Evolutionary conservation across 129 eudicot species (phyloP), one percentile per base, ranked within the genome.

Genomic region (Centrapalus pauciflorus): DNA sequence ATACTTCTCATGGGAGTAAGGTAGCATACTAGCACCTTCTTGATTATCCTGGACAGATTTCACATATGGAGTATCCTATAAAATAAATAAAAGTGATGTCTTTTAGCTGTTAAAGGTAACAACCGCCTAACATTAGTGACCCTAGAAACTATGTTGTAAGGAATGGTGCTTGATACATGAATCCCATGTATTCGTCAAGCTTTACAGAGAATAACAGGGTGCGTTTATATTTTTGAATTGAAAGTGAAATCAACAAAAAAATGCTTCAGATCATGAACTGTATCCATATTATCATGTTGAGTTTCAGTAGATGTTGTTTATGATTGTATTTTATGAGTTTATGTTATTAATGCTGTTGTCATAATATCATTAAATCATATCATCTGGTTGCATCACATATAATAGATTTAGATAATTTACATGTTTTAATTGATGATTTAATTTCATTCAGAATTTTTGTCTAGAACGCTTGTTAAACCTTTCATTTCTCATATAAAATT

Each of bases 1-100:
- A 71, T 69, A 38, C 72, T 65, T 61, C 76, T 61, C 50, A 38
- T 61, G 34, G 76, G 70, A 74, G 69, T 67, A 89, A 88, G 92
- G 92, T 88, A 40, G 69, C 49, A 4, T 23, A 72, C 25, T 34
- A 32, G 48, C 52, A 38, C 20, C 74, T 48, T 64, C 14, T 19
- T n/a, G 43, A 14, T 60, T 62, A 11, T 37, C 23, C 27, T 27
- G 9, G 64, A 13, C 21, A 43, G 7, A 23, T 16, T 28, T 4
- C 1, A 4, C 55, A 49, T 20, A n/a, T n/a, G 45, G 38, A 55
- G 10, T 27, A 26, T 55, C 23, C 62, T 26, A 12, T 55, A 55
- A 55, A 57, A 9, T 9, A 29, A 29, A 1, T 57, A 40, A 57
- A 57, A 57, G 13, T 12, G 11, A 2, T 2, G 17, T 40, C 48